These are phyloP conservation scores for Salix koriyanagi DNA, from an alignment of 345 rosid genomes.

Conservation along the genomic window DNA sequence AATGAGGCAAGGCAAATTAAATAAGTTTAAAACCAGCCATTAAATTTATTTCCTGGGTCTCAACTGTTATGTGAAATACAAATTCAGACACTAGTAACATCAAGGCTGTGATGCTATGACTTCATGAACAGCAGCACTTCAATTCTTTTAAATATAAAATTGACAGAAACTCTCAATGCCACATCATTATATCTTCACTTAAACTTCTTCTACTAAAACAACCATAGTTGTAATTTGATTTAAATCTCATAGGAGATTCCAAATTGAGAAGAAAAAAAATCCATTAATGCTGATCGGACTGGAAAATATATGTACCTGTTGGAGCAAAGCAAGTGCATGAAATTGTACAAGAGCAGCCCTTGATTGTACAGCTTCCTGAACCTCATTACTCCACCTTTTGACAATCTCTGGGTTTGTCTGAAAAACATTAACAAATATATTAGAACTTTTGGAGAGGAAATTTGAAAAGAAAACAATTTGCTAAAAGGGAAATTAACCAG, in stretches of 20 bases:
- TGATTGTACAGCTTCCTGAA: constrained; percentile 97
- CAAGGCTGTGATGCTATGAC: neutral
- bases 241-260: neutral
- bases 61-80: neutral
- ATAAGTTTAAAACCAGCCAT: neutral
- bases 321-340: constrained; percentile 88
- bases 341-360: constrained; percentile 97
- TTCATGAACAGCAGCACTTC: neutral
- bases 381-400: constrained; percentile 98
- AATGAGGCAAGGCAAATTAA: neutral
- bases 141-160: neutral
- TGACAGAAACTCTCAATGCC: neutral
- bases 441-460: neutral
- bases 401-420: constrained; percentile 50
- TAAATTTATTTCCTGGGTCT: neutral
- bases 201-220: neutral
- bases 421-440: neutral
- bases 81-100: neutral
- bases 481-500: neutral
- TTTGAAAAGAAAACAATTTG: neutral
- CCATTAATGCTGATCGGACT: neutral
- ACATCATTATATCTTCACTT: neutral
- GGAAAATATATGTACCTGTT: constrained; percentile 51
- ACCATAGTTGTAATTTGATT: neutral
- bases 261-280: neutral